Conservation (phyloP, 176 grass and related monocot species). For the Phoenix dactylifera region DNA sequence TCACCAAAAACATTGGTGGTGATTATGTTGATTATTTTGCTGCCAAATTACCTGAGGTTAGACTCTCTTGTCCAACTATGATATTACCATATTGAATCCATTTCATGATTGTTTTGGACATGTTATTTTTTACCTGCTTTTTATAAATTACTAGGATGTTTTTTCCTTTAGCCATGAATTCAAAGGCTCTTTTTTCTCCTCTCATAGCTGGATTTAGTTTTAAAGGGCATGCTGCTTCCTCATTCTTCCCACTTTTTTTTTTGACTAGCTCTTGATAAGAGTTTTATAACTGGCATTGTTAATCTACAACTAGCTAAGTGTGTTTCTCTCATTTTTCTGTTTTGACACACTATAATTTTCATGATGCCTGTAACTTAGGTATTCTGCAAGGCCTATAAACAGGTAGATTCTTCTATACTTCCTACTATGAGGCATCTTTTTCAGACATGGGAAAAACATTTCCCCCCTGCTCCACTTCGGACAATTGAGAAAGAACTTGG, state of each 20-base stretch:
- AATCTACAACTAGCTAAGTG: too few species aligned
- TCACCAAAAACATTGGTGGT: slow-evolving; percentile 96
- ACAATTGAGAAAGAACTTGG: slow-evolving; percentile 83
- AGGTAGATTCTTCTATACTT: slow-evolving; percentile 79
- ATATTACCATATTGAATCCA: background rate
- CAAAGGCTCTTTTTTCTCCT: too few species aligned
- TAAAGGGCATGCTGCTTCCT: too few species aligned
- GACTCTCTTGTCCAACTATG: background rate
- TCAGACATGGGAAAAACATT: slow-evolving; percentile 94
- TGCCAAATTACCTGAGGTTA: slow-evolving; percentile 68
- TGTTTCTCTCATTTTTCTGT: too few species aligned
- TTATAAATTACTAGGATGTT: too few species aligned
- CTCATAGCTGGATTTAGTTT: too few species aligned
- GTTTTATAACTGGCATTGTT: too few species aligned
- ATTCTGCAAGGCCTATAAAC: slow-evolving; percentile 94
- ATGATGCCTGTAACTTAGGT: slow-evolving; percentile 35
- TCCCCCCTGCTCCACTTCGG: slow-evolving; percentile 58
- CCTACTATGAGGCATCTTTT: slow-evolving; percentile 97
- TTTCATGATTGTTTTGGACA: background rate
- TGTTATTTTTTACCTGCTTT: too few species aligned
- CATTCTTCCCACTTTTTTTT: too few species aligned
- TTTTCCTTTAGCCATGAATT: too few species aligned
- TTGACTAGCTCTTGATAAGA: too few species aligned
- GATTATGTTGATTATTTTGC: slow-evolving; percentile 95
- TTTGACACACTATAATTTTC: too few species aligned